phyloP scores from a whole-genome alignment of 2,329 filamentous ascomycete species.

The Myriosclerotinia curreyana region DNA sequence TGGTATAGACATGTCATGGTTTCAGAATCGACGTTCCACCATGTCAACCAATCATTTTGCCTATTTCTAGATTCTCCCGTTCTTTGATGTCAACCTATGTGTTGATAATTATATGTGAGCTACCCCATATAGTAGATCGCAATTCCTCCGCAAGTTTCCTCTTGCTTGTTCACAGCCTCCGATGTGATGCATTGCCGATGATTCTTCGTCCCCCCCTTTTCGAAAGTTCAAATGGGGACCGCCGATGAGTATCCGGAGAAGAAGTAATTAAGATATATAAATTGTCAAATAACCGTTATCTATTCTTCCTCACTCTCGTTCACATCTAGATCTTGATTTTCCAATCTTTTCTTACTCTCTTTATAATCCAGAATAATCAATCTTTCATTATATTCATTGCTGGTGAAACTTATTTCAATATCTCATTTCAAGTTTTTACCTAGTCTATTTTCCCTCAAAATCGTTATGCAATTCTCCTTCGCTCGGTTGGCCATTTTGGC shows the following conservation, averaged over 20 bases:
- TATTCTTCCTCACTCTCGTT: too few species aligned
- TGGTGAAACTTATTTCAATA: background rate
- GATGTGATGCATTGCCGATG: background rate
- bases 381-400: slow-evolving; percentile 7
- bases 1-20: background rate
- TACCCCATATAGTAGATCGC: background rate
- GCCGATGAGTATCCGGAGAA: background rate
- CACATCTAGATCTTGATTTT: background rate
- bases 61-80: background rate
- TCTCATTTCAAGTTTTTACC: background rate
- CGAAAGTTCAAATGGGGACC: background rate
- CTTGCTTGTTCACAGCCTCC: slow-evolving; percentile 11
- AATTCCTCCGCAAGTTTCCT: background rate
- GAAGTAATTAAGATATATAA: slow-evolving; percentile 4
- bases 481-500: slow-evolving; percentile 11
- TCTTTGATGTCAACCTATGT: background rate
- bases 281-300: background rate
- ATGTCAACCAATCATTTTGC: background rate
- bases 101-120: background rate
- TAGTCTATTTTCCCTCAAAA: background rate
- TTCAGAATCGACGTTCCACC: background rate
- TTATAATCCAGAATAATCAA: background rate
- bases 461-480: slow-evolving; percentile 17
- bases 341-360: background rate
- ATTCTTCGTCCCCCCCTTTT: background rate